Conservation (phyloP, 2,329 filamentous ascomycete genomes). For the Cephalotrichum gorgonifer region DNA sequence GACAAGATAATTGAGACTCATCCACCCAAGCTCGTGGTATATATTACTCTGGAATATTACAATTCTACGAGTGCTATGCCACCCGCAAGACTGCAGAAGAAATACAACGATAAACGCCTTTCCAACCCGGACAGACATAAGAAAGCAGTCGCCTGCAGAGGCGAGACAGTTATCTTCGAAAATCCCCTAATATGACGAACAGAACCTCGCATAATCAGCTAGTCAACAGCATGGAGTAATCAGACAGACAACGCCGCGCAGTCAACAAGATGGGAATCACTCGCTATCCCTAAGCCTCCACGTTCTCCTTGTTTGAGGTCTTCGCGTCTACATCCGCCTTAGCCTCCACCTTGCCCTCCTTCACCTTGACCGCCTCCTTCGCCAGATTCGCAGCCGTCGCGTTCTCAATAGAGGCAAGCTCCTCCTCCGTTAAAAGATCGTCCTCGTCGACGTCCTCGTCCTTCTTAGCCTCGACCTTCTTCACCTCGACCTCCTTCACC, state of each 20-base stretch:
- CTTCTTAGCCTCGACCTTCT: background rate
- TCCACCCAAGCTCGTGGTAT: too few relatives aligned
- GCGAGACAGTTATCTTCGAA: background rate
- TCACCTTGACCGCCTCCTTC: conserved; percentile 7
- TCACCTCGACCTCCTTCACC: background rate
- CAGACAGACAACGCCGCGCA: background rate
- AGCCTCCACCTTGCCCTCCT: conserved; percentile 7
- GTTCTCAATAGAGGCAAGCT: background rate
- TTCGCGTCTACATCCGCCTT: background rate
- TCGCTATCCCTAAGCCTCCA: background rate
- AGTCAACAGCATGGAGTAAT: background rate
- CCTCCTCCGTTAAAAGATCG: background rate
- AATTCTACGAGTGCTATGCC: background rate
- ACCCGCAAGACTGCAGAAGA: background rate
- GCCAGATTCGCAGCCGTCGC: background rate
- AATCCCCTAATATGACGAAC: background rate
- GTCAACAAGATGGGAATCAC: background rate
- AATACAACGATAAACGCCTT: background rate
- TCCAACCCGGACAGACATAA: background rate
- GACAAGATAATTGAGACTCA: too few relatives aligned
- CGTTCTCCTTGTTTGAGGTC: background rate
- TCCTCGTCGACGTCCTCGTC: background rate
- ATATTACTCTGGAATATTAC: background rate
- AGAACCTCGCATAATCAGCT: background rate
- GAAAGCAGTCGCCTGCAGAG: background rate